Percentiles rank a stretch among this genome's conserved stretches.
phyloP scores from a whole-genome alignment of 768 basidiomycete genomes.

The Austroboletus eburneus region DNA sequence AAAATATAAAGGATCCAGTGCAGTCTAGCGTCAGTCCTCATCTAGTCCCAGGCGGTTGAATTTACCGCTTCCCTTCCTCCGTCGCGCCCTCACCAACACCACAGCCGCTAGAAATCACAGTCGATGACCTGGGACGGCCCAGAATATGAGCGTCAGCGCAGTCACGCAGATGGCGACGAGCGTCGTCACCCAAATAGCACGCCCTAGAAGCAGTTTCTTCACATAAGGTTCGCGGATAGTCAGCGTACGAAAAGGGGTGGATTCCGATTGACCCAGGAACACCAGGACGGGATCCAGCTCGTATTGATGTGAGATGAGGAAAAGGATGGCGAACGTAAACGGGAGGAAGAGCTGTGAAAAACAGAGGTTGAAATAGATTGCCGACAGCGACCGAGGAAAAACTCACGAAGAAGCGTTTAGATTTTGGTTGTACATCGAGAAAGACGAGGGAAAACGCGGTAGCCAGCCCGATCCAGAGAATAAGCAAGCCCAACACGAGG shows the following conservation, averaged over 20 bases:
- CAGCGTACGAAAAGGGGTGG: slow-evolving; percentile 93
- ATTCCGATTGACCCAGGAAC: slow-evolving; percentile 91
- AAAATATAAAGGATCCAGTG: slow-evolving; percentile 22
- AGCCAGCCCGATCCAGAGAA: slow-evolving; percentile 94
- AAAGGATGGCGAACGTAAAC: slow-evolving; percentile 83
- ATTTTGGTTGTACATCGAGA: slow-evolving; percentile 88
- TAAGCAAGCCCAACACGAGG: slow-evolving; percentile 77
- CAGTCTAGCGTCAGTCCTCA: slow-evolving; percentile 14
- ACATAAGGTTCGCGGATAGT: slow-evolving; percentile 93
- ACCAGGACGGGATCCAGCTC: slow-evolving; percentile 96
- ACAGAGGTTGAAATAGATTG: slow-evolving; percentile 4
- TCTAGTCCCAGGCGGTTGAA: slow-evolving; percentile 11
- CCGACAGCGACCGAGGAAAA: background rate
- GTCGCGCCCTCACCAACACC: slow-evolving; percentile 2
- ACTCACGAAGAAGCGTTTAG: slow-evolving; percentile 92
- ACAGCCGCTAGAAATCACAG: slow-evolving; percentile 40
- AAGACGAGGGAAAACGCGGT: slow-evolving; percentile 90
- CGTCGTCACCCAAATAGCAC: slow-evolving; percentile 87
- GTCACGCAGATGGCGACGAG: slow-evolving; percentile 74
- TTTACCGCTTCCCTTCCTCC: slow-evolving; percentile 7
- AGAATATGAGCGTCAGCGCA: slow-evolving; percentile 86
- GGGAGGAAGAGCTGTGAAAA: slow-evolving; percentile 84
- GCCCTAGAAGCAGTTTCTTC: slow-evolving; percentile 80
- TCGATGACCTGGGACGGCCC: slow-evolving; percentile 92
- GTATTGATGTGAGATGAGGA: slow-evolving; percentile 94